Evolutionary conservation across 768 basidiomycete genomes (phyloP).

Genomic region (Xerocomus brunneocitrinus): DNA sequence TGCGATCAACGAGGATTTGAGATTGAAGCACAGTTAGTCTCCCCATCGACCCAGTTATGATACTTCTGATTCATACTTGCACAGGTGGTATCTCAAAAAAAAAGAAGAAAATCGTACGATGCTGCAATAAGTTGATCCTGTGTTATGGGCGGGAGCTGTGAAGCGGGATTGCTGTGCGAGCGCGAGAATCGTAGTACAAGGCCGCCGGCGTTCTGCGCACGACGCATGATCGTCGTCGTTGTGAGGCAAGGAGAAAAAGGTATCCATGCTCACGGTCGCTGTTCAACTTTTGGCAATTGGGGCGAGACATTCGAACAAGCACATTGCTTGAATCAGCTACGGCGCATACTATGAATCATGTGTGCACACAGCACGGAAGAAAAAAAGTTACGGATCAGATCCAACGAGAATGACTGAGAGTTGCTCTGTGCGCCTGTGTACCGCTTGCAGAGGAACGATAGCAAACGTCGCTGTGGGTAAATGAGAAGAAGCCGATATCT

Average conservation of each 20-base stretch:
- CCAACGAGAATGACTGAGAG: not conserved
- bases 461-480: conserved; percentile 5
- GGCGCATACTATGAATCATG: not conserved
- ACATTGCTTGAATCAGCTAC: not conserved
- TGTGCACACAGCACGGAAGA: not conserved
- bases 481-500: conserved; percentile 9
- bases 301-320: not conserved
- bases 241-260: not conserved
- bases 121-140: not conserved
- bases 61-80: not conserved
- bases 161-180: conserved; percentile 3
- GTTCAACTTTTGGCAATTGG: not conserved
- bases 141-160: not conserved
- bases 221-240: conserved; percentile 2
- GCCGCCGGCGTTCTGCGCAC: not conserved
- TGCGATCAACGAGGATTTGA: not conserved
- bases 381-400: not conserved
- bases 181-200: not conserved
- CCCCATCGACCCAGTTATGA: not conserved
- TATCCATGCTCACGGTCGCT: conserved; percentile 8
- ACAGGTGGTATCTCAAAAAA: not conserved
- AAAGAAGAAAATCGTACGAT: not conserved
- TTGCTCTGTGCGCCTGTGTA: not conserved
- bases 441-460: not conserved
- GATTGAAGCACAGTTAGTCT: not conserved